phyloP scores from a whole-genome alignment of 768 basidiomycete genomes.

The Glaciozyma martinii region DNA sequence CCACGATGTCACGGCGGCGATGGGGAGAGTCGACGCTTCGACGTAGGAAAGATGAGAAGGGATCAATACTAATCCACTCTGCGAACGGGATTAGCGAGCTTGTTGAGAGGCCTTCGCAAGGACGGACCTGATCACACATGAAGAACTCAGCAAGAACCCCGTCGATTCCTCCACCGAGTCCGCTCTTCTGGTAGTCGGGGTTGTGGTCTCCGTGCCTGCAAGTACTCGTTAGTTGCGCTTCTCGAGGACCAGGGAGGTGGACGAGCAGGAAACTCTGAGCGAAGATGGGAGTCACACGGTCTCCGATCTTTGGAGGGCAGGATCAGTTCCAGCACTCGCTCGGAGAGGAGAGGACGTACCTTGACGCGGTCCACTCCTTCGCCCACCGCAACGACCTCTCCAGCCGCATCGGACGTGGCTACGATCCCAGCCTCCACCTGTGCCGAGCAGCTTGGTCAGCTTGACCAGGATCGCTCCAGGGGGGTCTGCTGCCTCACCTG shows the following conservation, averaged over 20 bases:
- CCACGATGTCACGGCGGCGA: slow-evolving; percentile 51
- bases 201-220: slow-evolving; percentile 12
- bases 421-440: slow-evolving; percentile 11
- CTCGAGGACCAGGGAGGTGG: too few relatives aligned
- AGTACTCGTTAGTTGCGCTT: too few relatives aligned
- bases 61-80: slow-evolving; percentile 44
- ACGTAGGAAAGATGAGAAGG: slow-evolving; percentile 55
- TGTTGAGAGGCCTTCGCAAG: too few relatives aligned
- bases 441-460: background rate
- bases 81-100: slow-evolving; percentile 32
- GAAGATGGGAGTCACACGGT: slow-evolving; percentile 20
- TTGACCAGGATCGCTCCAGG: too few relatives aligned
- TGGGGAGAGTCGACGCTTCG: slow-evolving; percentile 50
- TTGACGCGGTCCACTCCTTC: background rate
- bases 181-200: slow-evolving; percentile 21
- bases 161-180: slow-evolving; percentile 25
- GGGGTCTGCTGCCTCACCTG: background rate
- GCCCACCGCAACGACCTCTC: slow-evolving; percentile 20
- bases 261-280: slow-evolving; percentile 7
- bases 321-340: too few relatives aligned
- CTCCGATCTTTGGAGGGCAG: too few relatives aligned
- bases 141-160: slow-evolving; percentile 21
- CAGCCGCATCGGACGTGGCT: slow-evolving; percentile 19
- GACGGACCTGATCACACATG: slow-evolving; percentile 2
- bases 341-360: too few relatives aligned